These are phyloP conservation scores for Colletotrichum lini DNA, from an alignment of 2,329 filamentous ascomycete genomes.

Conservation along the genomic window DNA sequence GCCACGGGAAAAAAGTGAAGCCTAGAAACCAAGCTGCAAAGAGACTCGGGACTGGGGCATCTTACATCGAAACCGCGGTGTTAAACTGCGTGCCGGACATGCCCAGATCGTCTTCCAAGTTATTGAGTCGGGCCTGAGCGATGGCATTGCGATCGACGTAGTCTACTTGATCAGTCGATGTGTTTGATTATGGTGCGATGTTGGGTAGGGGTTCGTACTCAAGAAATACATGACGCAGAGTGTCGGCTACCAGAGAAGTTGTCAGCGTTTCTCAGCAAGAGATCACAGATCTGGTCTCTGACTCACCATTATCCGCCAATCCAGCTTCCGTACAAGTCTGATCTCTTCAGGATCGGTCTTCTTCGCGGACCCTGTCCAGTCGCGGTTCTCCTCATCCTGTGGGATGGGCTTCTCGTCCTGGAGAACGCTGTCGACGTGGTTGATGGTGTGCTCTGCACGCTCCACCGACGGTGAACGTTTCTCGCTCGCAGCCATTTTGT, in stretches of 20 bases:
- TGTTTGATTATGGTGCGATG: not conserved
- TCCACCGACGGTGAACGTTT: slow-evolving; percentile 36
- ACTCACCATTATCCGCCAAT: slow-evolving; percentile 58
- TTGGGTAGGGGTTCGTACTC: slow-evolving; percentile 45
- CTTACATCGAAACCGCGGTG: slow-evolving; percentile 56
- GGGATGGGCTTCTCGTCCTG: slow-evolving; percentile 39
- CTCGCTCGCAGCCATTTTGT: slow-evolving; percentile 31
- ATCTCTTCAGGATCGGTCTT: slow-evolving; percentile 59
- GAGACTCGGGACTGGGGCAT: not conserved
- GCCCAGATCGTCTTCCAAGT: slow-evolving; percentile 59
- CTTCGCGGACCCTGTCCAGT: slow-evolving; percentile 55
- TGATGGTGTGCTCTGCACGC: slow-evolving; percentile 36
- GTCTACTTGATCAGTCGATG: slow-evolving; percentile 22
- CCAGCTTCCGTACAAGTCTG: slow-evolving; percentile 57
- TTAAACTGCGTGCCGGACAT: slow-evolving; percentile 56
- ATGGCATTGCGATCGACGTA: slow-evolving; percentile 64
- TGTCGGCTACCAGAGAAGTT: slow-evolving; percentile 46
- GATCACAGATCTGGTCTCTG: no score
- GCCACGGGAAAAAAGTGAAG: no score
- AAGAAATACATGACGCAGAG: slow-evolving; percentile 62
- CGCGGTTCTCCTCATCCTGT: slow-evolving; percentile 47
- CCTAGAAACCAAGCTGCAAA: not conserved
- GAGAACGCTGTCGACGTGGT: slow-evolving; percentile 30
- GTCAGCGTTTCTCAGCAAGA: not conserved
- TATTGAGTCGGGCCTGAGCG: slow-evolving; percentile 58